phyloP scores from a whole-genome alignment of 106 monocot genomes.

The Acorus gramineus region DNA sequence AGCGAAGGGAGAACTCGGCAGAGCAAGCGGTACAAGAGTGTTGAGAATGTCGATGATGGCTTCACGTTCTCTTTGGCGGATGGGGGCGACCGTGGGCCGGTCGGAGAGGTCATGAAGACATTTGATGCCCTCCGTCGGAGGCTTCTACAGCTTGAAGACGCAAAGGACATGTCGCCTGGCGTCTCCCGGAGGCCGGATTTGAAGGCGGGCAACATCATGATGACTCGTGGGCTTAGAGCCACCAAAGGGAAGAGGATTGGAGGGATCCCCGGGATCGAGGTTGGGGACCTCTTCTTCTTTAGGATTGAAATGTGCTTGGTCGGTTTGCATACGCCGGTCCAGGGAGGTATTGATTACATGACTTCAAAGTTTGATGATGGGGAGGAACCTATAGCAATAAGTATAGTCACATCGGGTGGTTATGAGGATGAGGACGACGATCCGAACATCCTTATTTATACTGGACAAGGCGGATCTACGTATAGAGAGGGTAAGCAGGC shows the following conservation, averaged over 20 bases:
- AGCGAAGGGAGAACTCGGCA: not conserved
- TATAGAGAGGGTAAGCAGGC: conserved; percentile 19
- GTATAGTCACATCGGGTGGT: conserved; percentile 69
- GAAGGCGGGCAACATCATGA: conserved; percentile 53
- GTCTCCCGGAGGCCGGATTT: conserved; percentile 26
- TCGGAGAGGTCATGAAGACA: conserved; percentile 51
- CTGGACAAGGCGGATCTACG: conserved; percentile 50
- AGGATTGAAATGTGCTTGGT: conserved; percentile 67
- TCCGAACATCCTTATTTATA: conserved; percentile 48
- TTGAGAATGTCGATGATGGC: conserved; percentile 8
- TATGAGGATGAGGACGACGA: conserved; percentile 62
- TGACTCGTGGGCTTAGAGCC: conserved; percentile 28
- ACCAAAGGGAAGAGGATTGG: conserved; percentile 57
- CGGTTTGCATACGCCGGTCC: conserved; percentile 56
- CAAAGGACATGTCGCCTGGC: conserved; percentile 12
- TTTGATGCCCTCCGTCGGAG: conserved; percentile 66
- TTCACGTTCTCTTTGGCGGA: conserved; percentile 16
- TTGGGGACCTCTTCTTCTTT: conserved; percentile 81
- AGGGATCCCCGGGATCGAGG: conserved; percentile 43
- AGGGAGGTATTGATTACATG: conserved; percentile 78
- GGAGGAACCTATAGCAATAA: conserved; percentile 50
- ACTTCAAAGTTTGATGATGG: conserved; percentile 17
- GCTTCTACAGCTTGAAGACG: conserved; percentile 59
- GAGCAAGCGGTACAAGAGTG: conserved; percentile 1
- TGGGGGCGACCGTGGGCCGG: conserved; percentile 29